A percentile compares a stretch with the other conserved stretches of the same genome.
phyloP scores from a whole-genome alignment of 345 rosid genomes.

The Dovyalis caffra region DNA sequence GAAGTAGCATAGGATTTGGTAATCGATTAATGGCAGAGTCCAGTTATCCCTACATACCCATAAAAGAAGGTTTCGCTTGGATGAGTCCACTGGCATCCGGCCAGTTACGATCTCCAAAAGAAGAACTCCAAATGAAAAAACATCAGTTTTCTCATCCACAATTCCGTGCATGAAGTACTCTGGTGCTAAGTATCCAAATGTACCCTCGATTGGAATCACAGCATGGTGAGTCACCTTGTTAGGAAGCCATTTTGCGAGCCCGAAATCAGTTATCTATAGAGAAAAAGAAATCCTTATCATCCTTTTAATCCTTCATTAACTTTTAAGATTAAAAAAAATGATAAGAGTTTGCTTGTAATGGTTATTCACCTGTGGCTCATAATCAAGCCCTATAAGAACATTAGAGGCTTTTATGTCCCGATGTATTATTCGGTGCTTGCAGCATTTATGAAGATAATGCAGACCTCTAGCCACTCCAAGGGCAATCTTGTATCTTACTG shows the following conservation, averaged over 20 bases:
- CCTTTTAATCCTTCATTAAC: not conserved
- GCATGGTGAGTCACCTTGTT: slow-evolving; percentile 94
- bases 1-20: not conserved
- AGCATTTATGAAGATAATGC: slow-evolving; percentile 85
- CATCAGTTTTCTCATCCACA: slow-evolving; percentile 92
- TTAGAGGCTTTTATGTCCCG: slow-evolving; percentile 94
- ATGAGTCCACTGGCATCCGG: slow-evolving; percentile 70
- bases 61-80: slow-evolving; percentile 68
- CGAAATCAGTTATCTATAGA: slow-evolving; percentile 84
- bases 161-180: slow-evolving; percentile 96
- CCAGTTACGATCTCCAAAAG: slow-evolving; percentile 85
- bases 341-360: not conserved
- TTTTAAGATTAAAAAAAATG: not conserved
- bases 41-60: slow-evolving; percentile 51
- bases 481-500: slow-evolving; percentile 64
- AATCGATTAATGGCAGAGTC: not conserved
- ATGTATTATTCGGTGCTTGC: slow-evolving; percentile 86
- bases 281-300: not conserved
- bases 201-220: slow-evolving; percentile 85
- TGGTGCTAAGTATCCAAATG: slow-evolving; percentile 97
- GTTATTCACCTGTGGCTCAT: slow-evolving; percentile 70
- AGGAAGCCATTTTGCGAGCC: slow-evolving; percentile 94
- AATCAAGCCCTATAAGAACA: slow-evolving; percentile 85
- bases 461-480: slow-evolving; percentile 81
- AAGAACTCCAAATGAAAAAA: slow-evolving; percentile 82